Evolutionary conservation across 1,284 basidiomycete genomes (phyloP), one percentile per base, ranked within the genome.

Genomic region (Cryptococcus hybrid): DNA sequence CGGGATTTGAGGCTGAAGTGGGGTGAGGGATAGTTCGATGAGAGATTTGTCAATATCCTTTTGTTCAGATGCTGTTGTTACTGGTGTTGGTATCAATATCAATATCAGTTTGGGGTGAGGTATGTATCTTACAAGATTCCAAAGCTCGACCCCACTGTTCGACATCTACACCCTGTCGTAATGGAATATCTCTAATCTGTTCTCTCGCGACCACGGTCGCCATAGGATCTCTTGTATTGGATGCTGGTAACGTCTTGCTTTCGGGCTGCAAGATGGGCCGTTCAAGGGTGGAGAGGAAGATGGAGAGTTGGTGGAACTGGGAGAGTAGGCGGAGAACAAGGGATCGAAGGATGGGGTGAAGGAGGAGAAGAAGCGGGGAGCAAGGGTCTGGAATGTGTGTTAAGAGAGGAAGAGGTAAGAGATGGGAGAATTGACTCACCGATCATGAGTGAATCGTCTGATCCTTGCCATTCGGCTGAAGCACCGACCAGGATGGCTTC

Each of bases 201-300:
- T 68, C 63, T 35, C 60, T 55, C 11, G 70, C 72, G 2, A 76
- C 52, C 3, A 70, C 51, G 1, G 71, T 70, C 7, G 70, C 70
- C 48, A 62, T 59, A 7, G 65, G 52, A 44, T 66, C 63, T 15
- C 69, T 60, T 13, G 13, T 30, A 5, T 42, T 45, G 7, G 52
- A 45, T 5, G 24, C 52, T 13, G 60, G 49, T 12, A 64, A 36
- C 45, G 50, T 51, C 4, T 58, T 52, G 15, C 47, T 55, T 34
- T 65, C 64, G 40, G 71, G 70, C 15, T 59, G 64, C 1, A 66
- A 56, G 50, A 74, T 74, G 5, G 74, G 68, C n/a, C 57, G 42
- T 34, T 71, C 67, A 11, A 74, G 58, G 2, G 51, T 52, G 0
- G 53, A 51, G 11, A 71, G 47, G 48, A 66, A 76, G 5, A 47